Evolutionary conservation across 352 stramenopile genomes (phyloP).

Genomic region (Globisporangium nunn): DNA sequence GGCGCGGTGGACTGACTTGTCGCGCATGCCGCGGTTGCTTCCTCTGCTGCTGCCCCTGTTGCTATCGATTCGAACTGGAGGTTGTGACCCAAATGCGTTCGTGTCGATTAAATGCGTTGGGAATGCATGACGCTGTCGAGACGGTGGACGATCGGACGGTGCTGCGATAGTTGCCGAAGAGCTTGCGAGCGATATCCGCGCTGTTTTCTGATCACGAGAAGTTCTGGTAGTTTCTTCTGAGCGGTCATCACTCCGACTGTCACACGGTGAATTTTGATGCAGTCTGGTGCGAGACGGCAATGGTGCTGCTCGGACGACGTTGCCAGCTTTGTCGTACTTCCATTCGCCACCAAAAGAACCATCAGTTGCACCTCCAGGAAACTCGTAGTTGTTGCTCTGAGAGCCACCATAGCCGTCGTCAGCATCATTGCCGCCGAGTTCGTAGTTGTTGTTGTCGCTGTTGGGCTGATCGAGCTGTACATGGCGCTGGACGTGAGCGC

Average conservation of each 20-base stretch:
- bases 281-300: constrained; percentile 22
- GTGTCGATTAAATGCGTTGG: constrained; percentile 66
- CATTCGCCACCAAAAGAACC: constrained; percentile 1
- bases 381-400: neutral
- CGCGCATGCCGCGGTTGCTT: constrained; percentile 2
- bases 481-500: constrained; percentile 8
- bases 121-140: constrained; percentile 68
- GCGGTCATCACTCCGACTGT: neutral
- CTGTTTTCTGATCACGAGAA: neutral
- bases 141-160: constrained; percentile 42
- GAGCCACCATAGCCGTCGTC: neutral
- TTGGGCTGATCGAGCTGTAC: constrained; percentile 1
- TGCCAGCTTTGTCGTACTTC: constrained; percentile 1
- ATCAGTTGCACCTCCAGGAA: neutral
- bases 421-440: constrained; percentile 10
- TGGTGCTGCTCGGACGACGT: neutral
- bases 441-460: constrained; percentile 7
- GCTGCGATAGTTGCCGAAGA: neutral
- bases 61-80: neutral
- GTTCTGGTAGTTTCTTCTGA: neutral
- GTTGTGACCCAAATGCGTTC: constrained; percentile 19
- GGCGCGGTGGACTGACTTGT: constrained; percentile 11
- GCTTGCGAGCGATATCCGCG: neutral
- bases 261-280: constrained; percentile 16
- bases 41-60: constrained; percentile 5